Evolutionary conservation across 1,139 yeast genomes (phyloP), one percentile per base, ranked within the genome.

Genomic region (Fermentozyma sake): DNA sequence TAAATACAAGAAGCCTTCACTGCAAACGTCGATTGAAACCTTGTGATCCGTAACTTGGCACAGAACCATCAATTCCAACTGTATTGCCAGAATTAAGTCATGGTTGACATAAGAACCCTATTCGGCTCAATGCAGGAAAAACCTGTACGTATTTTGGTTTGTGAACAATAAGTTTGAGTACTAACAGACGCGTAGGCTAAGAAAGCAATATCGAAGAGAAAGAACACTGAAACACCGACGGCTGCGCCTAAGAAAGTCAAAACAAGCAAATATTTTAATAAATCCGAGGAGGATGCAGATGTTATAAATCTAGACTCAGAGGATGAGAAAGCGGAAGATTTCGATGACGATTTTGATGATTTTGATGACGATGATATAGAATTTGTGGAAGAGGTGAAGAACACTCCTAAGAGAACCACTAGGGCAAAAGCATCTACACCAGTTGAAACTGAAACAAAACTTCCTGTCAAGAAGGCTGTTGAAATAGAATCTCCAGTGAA

Each of bases 251-350:
- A 27, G 16, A 28, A 22, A 20, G 15, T 35, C 12, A 20, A 12
- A 20, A 20, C 10, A 29, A 31, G 26, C 31, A 21, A 18, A 29
- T 42, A n/a, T n/a, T n/a, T n/a, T n/a, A n/a, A n/a, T n/a, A n/a
- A n/a, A n/a, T n/a, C n/a, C n/a, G n/a, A n/a, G n/a, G n/a, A n/a
- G n/a, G n/a, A n/a, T n/a, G n/a, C n/a, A n/a, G n/a, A n/a, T n/a
- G n/a, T n/a, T n/a, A n/a, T n/a, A 10, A 32, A 37, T 12, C 24
- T 39, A n/a, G 53, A 50, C 24, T 44, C 48, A 2, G 54, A 21
- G n/a, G 17, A 13, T 12, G 34, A 35, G n/a, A n/a, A 7, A 12
- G 16, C 12, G 13, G 12, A 10, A 20, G 24, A 38, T 10, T 44
- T 38, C 12, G 46, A 38, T 11, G 46, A 40, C 13, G 47, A 34